These are phyloP conservation scores for Ophiostoma novo-ulmi DNA, from an alignment of 2,329 filamentous ascomycete genomes.

Conservation along the genomic window DNA sequence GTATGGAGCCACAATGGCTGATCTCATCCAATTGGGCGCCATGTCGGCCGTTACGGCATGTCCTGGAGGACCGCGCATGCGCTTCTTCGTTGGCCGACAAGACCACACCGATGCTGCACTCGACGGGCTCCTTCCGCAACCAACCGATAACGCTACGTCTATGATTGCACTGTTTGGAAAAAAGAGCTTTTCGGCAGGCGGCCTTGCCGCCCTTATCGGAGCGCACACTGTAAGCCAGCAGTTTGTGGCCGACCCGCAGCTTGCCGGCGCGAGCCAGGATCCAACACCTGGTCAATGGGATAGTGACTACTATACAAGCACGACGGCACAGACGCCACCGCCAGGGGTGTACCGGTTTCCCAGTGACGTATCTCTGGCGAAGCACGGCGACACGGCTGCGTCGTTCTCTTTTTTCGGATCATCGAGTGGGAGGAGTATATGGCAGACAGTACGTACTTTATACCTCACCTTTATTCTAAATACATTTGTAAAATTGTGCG, in stretches of 20 bases:
- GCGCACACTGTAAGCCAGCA: slow-evolving; percentile 49
- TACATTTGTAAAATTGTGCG: background rate
- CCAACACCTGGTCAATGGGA: slow-evolving; percentile 48
- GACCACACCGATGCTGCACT: slow-evolving; percentile 41
- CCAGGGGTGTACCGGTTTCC: slow-evolving; percentile 37
- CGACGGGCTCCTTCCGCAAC: slow-evolving; percentile 42
- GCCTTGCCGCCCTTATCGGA: slow-evolving; percentile 50
- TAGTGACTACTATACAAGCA: slow-evolving; percentile 44
- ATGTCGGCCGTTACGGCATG: slow-evolving; percentile 45
- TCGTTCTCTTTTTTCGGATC: slow-evolving; percentile 40
- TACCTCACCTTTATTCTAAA: background rate
- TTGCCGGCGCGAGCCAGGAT: slow-evolving; percentile 41
- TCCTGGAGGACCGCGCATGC: slow-evolving; percentile 46
- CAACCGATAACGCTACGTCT: slow-evolving; percentile 37
- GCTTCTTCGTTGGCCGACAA: slow-evolving; percentile 43
- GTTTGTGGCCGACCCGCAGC: slow-evolving; percentile 38
- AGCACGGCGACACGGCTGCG: slow-evolving; percentile 35
- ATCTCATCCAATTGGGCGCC: slow-evolving; percentile 49
- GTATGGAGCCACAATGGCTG: slow-evolving; percentile 43
- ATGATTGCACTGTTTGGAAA: slow-evolving; percentile 44
- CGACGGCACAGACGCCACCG: slow-evolving; percentile 30
- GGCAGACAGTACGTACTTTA: slow-evolving; percentile 38
- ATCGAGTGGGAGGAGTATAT: slow-evolving; percentile 35
- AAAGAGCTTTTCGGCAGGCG: slow-evolving; percentile 46
- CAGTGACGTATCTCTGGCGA: slow-evolving; percentile 40